These are phyloP conservation scores for Hypholoma sublateritium DNA, from an alignment of 768 basidiomycete genomes.

Conservation along the genomic window DNA sequence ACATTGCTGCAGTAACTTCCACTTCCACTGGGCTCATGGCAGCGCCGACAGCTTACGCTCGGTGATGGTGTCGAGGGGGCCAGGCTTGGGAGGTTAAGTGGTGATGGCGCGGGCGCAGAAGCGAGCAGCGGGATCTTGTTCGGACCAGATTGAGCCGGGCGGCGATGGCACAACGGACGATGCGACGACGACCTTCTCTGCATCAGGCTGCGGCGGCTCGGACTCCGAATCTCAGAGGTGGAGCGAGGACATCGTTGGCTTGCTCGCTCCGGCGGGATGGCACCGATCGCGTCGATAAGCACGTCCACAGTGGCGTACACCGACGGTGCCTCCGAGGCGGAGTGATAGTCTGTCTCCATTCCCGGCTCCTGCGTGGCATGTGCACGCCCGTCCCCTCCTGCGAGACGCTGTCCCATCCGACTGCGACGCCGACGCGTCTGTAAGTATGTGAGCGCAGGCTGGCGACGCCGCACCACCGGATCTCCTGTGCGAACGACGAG, in stretches of 20 bases:
- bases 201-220: background rate
- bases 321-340: constrained; percentile 36
- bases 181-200: constrained; percentile 17
- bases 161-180: constrained; percentile 31
- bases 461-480: constrained; percentile 49
- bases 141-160: constrained; percentile 16
- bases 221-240: constrained; percentile 24
- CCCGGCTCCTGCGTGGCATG: constrained; percentile 25
- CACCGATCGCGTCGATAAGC: constrained; percentile 35
- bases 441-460: constrained; percentile 44
- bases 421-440: constrained; percentile 26
- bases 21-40: too few relatives aligned
- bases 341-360: constrained; percentile 28
- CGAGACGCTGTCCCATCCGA: constrained; percentile 36
- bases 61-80: background rate
- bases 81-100: background rate
- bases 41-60: background rate
- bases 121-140: constrained; percentile 43
- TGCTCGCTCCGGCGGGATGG: constrained; percentile 44
- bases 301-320: constrained; percentile 51
- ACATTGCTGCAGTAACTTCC: too few relatives aligned
- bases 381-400: constrained; percentile 49
- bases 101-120: constrained; percentile 15
- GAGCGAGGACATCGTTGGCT: constrained; percentile 39
- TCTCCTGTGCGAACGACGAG: constrained; percentile 56